Conservation (phyloP, 1,284 basidiomycete genomes). For the Sutorius eximius region DNA sequence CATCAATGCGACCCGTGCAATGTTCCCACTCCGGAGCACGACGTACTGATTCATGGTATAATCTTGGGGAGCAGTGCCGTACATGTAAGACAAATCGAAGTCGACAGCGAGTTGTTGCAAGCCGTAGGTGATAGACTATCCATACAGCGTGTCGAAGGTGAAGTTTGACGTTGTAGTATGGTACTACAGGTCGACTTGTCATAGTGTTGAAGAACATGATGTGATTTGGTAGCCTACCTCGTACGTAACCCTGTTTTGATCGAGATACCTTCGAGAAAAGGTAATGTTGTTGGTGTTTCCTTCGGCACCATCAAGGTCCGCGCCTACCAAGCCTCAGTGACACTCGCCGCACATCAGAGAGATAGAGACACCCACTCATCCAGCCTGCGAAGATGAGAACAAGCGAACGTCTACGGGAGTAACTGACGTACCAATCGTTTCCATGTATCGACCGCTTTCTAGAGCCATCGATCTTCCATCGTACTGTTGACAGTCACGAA, state of each 20-base stretch:
- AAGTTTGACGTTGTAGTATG: slow-evolving; percentile 46
- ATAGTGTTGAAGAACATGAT: neutral
- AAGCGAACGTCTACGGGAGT: neutral
- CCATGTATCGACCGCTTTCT: slow-evolving; percentile 85
- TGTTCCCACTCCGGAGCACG: neutral
- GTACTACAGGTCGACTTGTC: slow-evolving; percentile 43
- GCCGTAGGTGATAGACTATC: slow-evolving; percentile 54
- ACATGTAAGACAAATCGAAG: slow-evolving; percentile 56
- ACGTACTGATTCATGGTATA: slow-evolving; percentile 61
- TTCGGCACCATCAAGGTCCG: slow-evolving; percentile 45
- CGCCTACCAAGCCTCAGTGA: slow-evolving; percentile 38
- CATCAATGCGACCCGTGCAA: neutral
- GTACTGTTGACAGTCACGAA: slow-evolving; percentile 69
- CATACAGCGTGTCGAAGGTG: slow-evolving; percentile 58
- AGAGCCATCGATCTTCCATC: slow-evolving; percentile 69
- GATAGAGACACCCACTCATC: slow-evolving; percentile 29
- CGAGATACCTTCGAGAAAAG: slow-evolving; percentile 71
- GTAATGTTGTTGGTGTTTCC: slow-evolving; percentile 50
- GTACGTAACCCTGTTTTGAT: slow-evolving; percentile 72
- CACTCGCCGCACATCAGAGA: neutral
- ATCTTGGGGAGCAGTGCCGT: slow-evolving; percentile 74
- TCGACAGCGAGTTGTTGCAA: slow-evolving; percentile 49
- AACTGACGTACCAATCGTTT: slow-evolving; percentile 65
- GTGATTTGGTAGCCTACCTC: slow-evolving; percentile 42
- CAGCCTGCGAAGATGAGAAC: slow-evolving; percentile 24